Conservation (phyloP, 1,284 basidiomycete species). For the Ceratobasidium sp. region DNA sequence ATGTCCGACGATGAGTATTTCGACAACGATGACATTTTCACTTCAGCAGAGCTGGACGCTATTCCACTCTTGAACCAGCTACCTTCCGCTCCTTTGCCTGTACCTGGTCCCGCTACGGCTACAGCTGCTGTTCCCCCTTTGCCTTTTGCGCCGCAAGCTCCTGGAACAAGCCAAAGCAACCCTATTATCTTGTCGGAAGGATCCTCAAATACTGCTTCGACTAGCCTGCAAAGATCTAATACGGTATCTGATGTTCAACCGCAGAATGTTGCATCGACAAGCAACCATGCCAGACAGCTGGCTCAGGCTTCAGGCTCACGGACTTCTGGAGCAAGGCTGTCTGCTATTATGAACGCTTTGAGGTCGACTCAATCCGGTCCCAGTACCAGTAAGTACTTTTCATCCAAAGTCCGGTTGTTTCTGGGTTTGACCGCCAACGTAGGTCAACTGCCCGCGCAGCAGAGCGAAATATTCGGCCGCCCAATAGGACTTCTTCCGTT, state of each 20-base stretch:
- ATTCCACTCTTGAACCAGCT: constrained; percentile 22
- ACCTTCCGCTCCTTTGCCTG: neutral
- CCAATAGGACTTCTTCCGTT: constrained; percentile 6
- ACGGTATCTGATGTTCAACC: too few relatives aligned
- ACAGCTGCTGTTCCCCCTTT: neutral
- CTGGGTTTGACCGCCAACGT: neutral
- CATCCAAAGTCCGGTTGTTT: neutral
- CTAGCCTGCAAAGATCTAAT: too few relatives aligned
- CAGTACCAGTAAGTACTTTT: neutral
- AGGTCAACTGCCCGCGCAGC: neutral
- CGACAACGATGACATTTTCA: constrained; percentile 32
- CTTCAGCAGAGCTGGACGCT: constrained; percentile 9
- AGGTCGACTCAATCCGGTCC: neutral
- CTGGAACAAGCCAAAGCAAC: neutral
- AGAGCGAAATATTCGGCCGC: neutral
- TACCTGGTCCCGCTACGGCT: neutral
- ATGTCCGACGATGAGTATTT: constrained; percentile 42
- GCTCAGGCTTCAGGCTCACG: neutral
- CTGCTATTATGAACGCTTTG: constrained; percentile 39
- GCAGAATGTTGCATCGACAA: too few relatives aligned
- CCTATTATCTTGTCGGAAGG: neutral
- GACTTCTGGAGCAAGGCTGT: constrained; percentile 4
- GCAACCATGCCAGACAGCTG: neutral
- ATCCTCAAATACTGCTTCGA: too few relatives aligned
- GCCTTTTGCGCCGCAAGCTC: neutral